Conservation (phyloP, 352 stramenopile genomes). For the Globisporangium irregulare region DNA sequence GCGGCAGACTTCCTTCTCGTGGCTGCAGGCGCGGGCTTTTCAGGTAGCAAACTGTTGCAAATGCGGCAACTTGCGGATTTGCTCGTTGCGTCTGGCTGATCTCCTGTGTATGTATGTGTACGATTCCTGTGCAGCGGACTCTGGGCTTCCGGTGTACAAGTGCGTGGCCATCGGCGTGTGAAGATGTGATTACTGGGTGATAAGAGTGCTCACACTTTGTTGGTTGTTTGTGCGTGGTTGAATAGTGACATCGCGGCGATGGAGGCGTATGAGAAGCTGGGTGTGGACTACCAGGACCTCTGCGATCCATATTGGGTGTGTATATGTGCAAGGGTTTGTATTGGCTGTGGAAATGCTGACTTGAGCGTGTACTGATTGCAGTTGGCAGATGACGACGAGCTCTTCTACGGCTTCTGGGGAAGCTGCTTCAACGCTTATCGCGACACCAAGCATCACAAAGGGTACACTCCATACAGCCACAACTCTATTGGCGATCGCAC, state of each 20-base stretch:
- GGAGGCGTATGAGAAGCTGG: conserved; percentile 70
- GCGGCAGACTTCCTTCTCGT: conserved; percentile 84
- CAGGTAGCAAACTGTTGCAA: conserved; percentile 25
- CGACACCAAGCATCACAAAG: conserved; percentile 69
- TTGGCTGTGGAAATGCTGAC: background rate
- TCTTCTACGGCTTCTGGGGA: conserved; percentile 93
- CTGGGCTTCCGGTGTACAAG: conserved; percentile 87
- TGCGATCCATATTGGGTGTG: conserved; percentile 80
- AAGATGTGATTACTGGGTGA: background rate
- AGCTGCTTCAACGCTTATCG: conserved; percentile 87
- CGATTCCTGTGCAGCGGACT: conserved; percentile 57
- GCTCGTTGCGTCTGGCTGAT: background rate
- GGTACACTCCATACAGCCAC: conserved; percentile 32
- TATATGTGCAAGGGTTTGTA: background rate
- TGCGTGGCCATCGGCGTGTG: conserved; percentile 18
- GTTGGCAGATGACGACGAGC: conserved; percentile 68
- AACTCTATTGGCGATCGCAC: background rate
- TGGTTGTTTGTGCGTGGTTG: background rate
- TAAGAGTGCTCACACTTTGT: background rate
- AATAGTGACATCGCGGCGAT: conserved; percentile 82
- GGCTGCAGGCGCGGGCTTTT: conserved; percentile 88
- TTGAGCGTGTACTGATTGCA: conserved; percentile 15
- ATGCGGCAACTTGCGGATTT: background rate
- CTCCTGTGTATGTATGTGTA: background rate
- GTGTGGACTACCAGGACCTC: conserved; percentile 87